Percentiles rank a stretch among this genome's conserved stretches.
These are phyloP conservation scores for Trametes elegans DNA, from an alignment of 768 basidiomycete genomes.

Conservation along the genomic window DNA sequence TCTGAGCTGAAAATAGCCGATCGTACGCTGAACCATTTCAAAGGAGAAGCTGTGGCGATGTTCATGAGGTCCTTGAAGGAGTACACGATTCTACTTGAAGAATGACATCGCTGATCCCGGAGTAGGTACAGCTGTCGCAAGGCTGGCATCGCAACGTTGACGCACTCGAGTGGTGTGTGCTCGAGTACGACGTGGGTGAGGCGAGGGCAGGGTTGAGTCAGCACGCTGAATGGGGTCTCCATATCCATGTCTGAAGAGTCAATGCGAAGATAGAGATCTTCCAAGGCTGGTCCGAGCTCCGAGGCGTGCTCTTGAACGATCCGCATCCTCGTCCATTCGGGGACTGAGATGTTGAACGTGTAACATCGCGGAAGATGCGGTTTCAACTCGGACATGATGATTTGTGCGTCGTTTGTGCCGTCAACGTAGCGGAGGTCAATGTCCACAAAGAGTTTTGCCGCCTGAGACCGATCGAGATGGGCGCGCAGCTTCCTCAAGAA, in stretches of 20 bases:
- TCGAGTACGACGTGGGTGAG: constrained; percentile 29
- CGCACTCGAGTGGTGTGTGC: constrained; percentile 28
- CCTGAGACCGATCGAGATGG: constrained; percentile 28
- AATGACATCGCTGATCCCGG: constrained; percentile 25
- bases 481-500: constrained; percentile 29
- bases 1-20: constrained; percentile 27
- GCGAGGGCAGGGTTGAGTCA: constrained; percentile 27
- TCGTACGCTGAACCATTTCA: constrained; percentile 28
- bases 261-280: constrained; percentile 29
- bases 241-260: constrained; percentile 27
- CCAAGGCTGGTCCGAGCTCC: constrained; percentile 27
- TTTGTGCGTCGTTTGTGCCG: constrained; percentile 18
- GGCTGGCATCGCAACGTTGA: constrained; percentile 25
- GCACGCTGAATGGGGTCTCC: constrained; percentile 28
- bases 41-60: constrained; percentile 18
- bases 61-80: constrained; percentile 28
- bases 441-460: constrained; percentile 29
- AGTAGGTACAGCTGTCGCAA: constrained; percentile 26
- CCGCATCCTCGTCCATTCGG: constrained; percentile 29
- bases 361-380: constrained; percentile 32
- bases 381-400: constrained; percentile 26
- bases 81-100: constrained; percentile 16
- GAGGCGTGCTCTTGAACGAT: constrained; percentile 22
- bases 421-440: constrained; percentile 30
- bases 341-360: constrained; percentile 29